Base-by-base conservation (phyloP, 306 rosid species). In the Quercus engelmannii region DNA sequence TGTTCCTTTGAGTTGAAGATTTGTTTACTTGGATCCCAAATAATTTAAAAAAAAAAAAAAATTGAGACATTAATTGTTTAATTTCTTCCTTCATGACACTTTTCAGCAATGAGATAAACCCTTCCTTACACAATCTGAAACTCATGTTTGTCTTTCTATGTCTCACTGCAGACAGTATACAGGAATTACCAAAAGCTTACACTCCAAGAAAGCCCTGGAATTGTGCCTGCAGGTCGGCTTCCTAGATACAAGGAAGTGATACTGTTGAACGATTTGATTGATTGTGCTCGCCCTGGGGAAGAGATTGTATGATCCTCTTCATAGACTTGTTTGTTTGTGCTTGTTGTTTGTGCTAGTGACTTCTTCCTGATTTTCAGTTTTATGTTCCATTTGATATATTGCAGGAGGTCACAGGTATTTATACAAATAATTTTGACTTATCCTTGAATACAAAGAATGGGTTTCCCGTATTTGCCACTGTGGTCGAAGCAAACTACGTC, bases 241-340 rank as follows among this genome's bases (percentile, higher is more conserved):
- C 99, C 99, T 23, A 91, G 99, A 89, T 95, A 91, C 88, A 95
- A 95, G 84, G 99, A 95, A 91, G 98, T 93, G 78, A 95, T 95
- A 80, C 79, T 95, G 17, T 81, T 95, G 93, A 95, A 95, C 79
- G 99, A 95, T 88, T 86, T 93, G 80, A 95, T 95, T 83, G 99
- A 95, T 77, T 95, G 99, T 81, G 99, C 99, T 33, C 96, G 99
- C 46, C 99, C 99, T 43, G 99, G 99, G 28, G 99, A 95, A 93
- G 98, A 95, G 83, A 95, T 95, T 79, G 99, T 95, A 93, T 3
- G 38, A 21, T 82, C 70, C 83, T 81, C 74, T 49, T 57, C 84
- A 54, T 69, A 0, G 49, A 79, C 77, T 49, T 86, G 12, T 20
- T 79, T 77, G 35, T 38, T 74, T 81, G 73, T 51, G 9, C 43